Evolutionary conservation across 208 protist genomes (phyloP).

Genomic region (Leishmania turanica): DNA sequence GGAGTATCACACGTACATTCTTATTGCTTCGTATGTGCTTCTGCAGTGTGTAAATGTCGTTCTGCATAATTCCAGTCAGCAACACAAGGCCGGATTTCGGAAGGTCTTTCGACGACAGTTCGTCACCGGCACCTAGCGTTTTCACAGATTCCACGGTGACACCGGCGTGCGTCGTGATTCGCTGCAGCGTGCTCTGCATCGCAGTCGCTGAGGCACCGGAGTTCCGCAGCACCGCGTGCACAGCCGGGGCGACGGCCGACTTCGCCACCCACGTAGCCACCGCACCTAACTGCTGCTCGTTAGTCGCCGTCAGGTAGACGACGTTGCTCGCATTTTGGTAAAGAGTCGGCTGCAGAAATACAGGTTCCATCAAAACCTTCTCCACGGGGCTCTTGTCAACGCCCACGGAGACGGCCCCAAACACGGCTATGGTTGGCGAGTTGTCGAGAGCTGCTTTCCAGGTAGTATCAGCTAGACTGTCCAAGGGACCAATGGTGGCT

Average conservation of each 20-base stretch:
- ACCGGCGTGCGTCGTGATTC: background rate
- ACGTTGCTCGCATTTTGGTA: conserved; percentile 27
- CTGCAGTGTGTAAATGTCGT: background rate
- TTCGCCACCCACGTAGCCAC: conserved; percentile 12
- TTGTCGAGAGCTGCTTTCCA: background rate
- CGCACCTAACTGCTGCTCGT: conserved; percentile 32
- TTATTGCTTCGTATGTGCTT: background rate
- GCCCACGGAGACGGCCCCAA: background rate
- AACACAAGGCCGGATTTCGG: background rate
- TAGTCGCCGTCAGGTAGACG: conserved; percentile 29
- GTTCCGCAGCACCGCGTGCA: conserved; percentile 1
- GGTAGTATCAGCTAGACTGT: background rate
- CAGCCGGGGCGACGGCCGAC: background rate
- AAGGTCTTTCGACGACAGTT: background rate
- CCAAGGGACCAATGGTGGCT: background rate
- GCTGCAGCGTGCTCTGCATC: background rate
- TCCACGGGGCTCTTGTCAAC: background rate
- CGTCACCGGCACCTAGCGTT: background rate
- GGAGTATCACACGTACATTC: background rate
- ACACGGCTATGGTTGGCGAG: background rate
- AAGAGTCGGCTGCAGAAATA: conserved; percentile 17
- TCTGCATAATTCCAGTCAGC: background rate
- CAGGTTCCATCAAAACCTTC: conserved; percentile 12
- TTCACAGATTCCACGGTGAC: background rate
- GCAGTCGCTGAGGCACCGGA: background rate